Conservation (phyloP, 306 rosid genomes). For the Ceratonia siliqua region DNA sequence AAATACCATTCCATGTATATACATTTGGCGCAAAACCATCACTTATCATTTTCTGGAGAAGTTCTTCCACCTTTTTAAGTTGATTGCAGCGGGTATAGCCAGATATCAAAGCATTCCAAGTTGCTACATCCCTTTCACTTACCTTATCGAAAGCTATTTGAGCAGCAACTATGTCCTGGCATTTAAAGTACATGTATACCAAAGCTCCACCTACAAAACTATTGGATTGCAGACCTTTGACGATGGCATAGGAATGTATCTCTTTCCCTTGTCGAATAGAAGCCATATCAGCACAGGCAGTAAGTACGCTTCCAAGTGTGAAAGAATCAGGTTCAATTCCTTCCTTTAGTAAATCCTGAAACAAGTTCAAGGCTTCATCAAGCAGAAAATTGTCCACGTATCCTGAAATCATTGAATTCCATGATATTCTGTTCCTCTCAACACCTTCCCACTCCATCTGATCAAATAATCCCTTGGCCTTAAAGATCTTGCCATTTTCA, state of each 20-base stretch:
- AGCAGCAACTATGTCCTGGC: constrained; percentile 44
- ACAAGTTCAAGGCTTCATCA: constrained; percentile 47
- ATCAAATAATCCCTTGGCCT: constrained; percentile 55
- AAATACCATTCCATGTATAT: constrained; percentile 50
- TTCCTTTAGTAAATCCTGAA: constrained; percentile 38
- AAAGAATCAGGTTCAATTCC: constrained; percentile 55
- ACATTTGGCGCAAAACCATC: constrained; percentile 58
- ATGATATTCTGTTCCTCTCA: constrained; percentile 44
- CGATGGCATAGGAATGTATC: constrained; percentile 50
- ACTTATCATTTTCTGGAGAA: constrained; percentile 44
- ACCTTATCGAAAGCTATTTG: constrained; percentile 50
- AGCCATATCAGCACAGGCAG: constrained; percentile 49
- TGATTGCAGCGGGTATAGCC: constrained; percentile 43
- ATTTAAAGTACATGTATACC: constrained; percentile 60
- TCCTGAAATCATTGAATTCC: constrained; percentile 63
- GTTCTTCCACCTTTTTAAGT: constrained; percentile 34
- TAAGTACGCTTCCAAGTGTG: constrained; percentile 58
- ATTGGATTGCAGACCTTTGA: constrained; percentile 50
- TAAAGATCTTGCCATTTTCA: constrained; percentile 44
- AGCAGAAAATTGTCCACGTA: constrained; percentile 38
- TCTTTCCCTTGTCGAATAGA: constrained; percentile 46
- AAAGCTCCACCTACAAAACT: constrained; percentile 64
- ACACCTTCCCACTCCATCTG: constrained; percentile 40
- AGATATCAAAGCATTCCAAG: constrained; percentile 66
- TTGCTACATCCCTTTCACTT: constrained; percentile 47